Conservation (phyloP, 768 basidiomycete genomes). For the Lactarius sp. region DNA sequence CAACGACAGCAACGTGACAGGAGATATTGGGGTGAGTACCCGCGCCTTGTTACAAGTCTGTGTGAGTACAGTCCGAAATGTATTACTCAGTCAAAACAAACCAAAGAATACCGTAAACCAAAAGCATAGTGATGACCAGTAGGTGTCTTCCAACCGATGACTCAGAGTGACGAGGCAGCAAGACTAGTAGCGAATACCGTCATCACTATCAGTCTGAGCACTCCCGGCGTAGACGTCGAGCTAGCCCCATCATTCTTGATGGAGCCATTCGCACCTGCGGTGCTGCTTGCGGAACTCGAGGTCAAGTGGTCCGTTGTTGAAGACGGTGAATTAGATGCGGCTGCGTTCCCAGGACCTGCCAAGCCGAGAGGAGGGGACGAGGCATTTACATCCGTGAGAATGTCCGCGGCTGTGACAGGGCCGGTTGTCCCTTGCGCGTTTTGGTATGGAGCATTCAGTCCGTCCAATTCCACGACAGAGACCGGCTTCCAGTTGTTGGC, state of each 20-base stretch:
- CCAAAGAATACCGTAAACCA: not conserved
- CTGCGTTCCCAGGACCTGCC: not conserved
- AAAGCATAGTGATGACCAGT: not conserved
- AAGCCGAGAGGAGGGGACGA: not conserved
- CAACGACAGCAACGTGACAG: not conserved
- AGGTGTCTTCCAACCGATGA: not conserved
- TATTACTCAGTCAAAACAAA: not conserved
- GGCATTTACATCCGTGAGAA: not conserved
- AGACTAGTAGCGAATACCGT: not conserved
- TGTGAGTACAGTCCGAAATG: not conserved
- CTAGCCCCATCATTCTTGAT: not conserved
- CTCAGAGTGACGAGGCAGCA: not conserved
- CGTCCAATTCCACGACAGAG: conserved; percentile 16
- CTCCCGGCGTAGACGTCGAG: not conserved
- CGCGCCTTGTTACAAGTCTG: not conserved
- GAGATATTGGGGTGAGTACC: not conserved
- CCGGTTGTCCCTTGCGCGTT: conserved; percentile 16
- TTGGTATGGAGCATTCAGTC: conserved; percentile 16
- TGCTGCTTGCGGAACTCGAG: not conserved
- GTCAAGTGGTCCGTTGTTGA: not conserved
- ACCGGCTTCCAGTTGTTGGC: conserved; percentile 16
- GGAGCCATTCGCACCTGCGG: not conserved
- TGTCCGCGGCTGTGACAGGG: conserved; percentile 2
- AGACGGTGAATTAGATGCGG: not conserved
- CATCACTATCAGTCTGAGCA: not conserved